Percentiles rank a stretch among this genome's conserved stretches.
Conservation (phyloP, 176 grass and related monocot genomes). For the Leersia perrieri region DNA sequence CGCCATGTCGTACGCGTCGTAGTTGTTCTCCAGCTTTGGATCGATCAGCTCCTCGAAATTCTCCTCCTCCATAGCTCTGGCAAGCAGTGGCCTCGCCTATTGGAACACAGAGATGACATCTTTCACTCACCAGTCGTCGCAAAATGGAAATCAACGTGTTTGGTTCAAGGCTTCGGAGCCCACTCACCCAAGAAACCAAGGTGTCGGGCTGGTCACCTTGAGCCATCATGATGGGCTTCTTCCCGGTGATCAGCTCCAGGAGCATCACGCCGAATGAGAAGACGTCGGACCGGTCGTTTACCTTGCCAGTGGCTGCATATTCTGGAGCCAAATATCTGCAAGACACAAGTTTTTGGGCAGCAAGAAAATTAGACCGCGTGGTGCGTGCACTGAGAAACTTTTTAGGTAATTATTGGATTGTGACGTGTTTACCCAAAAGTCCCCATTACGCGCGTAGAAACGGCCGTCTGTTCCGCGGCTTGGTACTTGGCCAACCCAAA, state of each 20-base stretch:
- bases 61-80: conserved; percentile 43
- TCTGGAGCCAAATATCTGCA: conserved; percentile 85
- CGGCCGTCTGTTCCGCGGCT: conserved; percentile 37
- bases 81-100: conserved; percentile 68
- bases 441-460: conserved; percentile 72
- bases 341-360: background rate
- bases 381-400: background rate
- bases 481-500: conserved; percentile 82
- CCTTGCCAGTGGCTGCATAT: conserved; percentile 69
- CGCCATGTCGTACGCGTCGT: conserved; percentile 68
- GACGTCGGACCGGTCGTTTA: conserved; percentile 75
- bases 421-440: conserved; percentile 66
- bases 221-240: conserved; percentile 45
- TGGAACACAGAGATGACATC: background rate
- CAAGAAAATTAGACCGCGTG: background rate
- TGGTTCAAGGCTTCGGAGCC: background rate
- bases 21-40: conserved; percentile 47
- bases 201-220: conserved; percentile 32
- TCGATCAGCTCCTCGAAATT: conserved; percentile 67
- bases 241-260: conserved; percentile 79
- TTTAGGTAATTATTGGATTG: background rate
- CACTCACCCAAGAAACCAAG: conserved; percentile 71
- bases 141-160: background rate
- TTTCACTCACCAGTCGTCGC: background rate
- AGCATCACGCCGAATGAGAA: conserved; percentile 91